Evolutionary conservation across 805 yeast species (phyloP).

Genomic region (Babjeviella inositovora): DNA sequence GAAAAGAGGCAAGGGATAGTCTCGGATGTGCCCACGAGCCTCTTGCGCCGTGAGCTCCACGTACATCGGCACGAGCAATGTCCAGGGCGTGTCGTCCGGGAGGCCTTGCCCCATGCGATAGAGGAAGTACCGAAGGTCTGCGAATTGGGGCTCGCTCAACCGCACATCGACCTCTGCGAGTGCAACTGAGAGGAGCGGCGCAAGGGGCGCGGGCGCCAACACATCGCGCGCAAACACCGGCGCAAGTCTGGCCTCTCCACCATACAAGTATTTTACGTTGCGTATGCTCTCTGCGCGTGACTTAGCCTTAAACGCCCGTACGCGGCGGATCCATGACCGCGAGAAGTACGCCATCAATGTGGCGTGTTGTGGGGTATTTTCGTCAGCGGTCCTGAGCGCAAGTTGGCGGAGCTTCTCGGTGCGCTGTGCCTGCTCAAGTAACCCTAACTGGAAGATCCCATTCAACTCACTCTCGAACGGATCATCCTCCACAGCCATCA

Average conservation of each 20-base stretch:
- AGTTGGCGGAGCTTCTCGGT: not conserved
- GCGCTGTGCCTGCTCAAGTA: slow-evolving; percentile 48
- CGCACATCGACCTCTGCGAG: slow-evolving; percentile 11
- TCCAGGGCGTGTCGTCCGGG: slow-evolving; percentile 54
- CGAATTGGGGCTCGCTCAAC: slow-evolving; percentile 12
- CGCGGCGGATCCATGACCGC: no score
- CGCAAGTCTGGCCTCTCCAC: no score
- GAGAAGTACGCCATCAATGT: no score
- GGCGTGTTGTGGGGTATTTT: no score
- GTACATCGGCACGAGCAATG: slow-evolving; percentile 51
- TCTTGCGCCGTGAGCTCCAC: slow-evolving; percentile 43
- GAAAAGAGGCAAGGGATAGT: slow-evolving; percentile 73
- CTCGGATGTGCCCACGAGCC: slow-evolving; percentile 57
- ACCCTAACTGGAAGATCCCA: slow-evolving; percentile 49
- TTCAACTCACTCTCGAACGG: slow-evolving; percentile 72
- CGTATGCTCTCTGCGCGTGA: no score
- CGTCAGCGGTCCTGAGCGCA: not conserved
- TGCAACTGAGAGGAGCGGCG: slow-evolving; percentile 17
- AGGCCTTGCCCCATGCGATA: slow-evolving; percentile 69
- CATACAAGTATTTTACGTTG: no score
- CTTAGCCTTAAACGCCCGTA: no score
- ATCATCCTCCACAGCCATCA: slow-evolving; percentile 69
- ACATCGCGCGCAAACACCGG: no score
- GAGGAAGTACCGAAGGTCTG: slow-evolving; percentile 43
- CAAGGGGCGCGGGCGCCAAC: no score